Evolutionary conservation across 2,329 filamentous ascomycete species (phyloP), one percentile per base, ranked within the genome.

Genomic region (Trichoderma polysporum): DNA sequence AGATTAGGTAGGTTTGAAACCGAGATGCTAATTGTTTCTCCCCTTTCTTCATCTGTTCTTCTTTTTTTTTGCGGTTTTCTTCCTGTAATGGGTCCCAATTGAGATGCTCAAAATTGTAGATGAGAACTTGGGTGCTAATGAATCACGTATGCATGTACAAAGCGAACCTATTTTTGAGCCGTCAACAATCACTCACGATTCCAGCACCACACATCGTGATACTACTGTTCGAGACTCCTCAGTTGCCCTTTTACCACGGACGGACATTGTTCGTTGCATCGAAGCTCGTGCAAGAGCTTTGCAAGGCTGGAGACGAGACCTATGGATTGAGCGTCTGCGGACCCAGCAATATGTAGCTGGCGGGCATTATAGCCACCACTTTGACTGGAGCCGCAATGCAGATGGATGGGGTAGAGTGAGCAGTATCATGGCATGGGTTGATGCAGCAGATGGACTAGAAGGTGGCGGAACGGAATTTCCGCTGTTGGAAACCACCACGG

Each of bases 371-470:
- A 76, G 75, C 49, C 83, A 85, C 68, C 84, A 86, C 73, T 86
- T 83, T 69, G 84, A 86, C 76, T 86, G 83, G 83, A 83, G 79
- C 60, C 77, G 74, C 2, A 79, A 76, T 54, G 71, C 71, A 1
- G 76, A 76, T 4, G 82, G 82, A 2, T 84, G 81, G 81, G 82
- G 81, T 1, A 77, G 84, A 10, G 82, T 85, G 50, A 84, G 83
- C 70, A 85, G 82, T 70, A 80, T 85, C 64, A 86, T 86, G 84
- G 83, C 75, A 3, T 86, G 83, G 84, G 82, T 86, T 17, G 78
- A 78, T 59, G 72, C 73, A 4, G 71, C 71, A 3, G 73, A 76
- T 4, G 74, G 69, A 17, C 69, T 85, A 10, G 75, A 76, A 35
- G 84, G 83, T 4, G 84, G 84, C 7, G 84, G 83, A 2, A 77